phyloP scores from a whole-genome alignment of 768 basidiomycete species.

The Russula foetens region DNA sequence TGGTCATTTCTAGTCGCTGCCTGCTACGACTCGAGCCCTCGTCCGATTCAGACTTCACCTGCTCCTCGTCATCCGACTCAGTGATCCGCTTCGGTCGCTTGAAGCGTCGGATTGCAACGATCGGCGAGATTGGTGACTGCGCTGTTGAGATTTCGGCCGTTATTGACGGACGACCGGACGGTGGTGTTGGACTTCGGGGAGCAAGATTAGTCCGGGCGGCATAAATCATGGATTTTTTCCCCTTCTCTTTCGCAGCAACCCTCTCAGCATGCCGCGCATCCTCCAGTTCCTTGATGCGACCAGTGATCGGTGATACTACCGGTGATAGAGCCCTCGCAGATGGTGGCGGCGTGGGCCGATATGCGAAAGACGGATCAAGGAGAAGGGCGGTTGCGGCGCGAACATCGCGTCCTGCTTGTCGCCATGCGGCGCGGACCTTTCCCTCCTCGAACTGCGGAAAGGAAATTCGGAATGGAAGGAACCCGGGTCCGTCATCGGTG shows the following conservation, averaged over 20 bases:
- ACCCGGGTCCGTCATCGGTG: slow-evolving; percentile 22
- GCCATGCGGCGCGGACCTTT: slow-evolving; percentile 60
- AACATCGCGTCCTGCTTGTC: slow-evolving; percentile 50
- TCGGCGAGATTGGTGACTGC: slow-evolving; percentile 37
- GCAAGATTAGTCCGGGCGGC: slow-evolving; percentile 51
- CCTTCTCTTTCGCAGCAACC: slow-evolving; percentile 61
- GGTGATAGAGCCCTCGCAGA: not conserved
- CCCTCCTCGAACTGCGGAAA: slow-evolving; percentile 40
- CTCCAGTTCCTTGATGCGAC: slow-evolving; percentile 64
- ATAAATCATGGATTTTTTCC: slow-evolving; percentile 78
- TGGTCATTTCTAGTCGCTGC: slow-evolving; percentile 20
- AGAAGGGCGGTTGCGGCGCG: slow-evolving; percentile 52
- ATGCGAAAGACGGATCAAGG: slow-evolving; percentile 42
- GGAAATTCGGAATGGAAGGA: slow-evolving; percentile 57
- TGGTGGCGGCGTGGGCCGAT: slow-evolving; percentile 21
- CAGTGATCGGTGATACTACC: slow-evolving; percentile 34
- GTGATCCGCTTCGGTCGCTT: slow-evolving; percentile 53
- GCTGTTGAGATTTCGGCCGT: slow-evolving; percentile 32
- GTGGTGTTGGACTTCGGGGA: slow-evolving; percentile 28
- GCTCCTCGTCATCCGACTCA: slow-evolving; percentile 58
- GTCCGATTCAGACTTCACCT: slow-evolving; percentile 45
- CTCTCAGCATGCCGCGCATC: slow-evolving; percentile 63
- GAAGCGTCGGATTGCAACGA: slow-evolving; percentile 33
- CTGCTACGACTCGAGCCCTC: slow-evolving; percentile 33
- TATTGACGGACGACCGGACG: slow-evolving; percentile 31